Evolutionary conservation across 2,329 filamentous ascomycete genomes (phyloP), one percentile per base, ranked within the genome.

Genomic region (Clarireedia sp.): DNA sequence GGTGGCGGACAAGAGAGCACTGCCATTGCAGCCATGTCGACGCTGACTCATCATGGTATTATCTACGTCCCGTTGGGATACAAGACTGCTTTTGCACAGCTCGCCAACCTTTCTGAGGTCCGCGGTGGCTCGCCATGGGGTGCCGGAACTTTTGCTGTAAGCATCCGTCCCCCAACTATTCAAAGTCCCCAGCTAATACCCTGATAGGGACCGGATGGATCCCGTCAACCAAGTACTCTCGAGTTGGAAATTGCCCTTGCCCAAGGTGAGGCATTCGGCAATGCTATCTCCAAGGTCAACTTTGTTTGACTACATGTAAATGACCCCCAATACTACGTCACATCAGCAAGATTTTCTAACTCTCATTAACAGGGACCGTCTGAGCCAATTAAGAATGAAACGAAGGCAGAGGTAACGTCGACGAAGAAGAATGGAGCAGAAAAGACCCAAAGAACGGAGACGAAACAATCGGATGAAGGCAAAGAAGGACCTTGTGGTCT

Each of bases 41-140:
- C 92, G 17, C 78, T 97, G 54, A 73, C 85, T 59, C 94, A 97
- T 76, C 94, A 97, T 78, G 94, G 94, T 68, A 87, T 97, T 75
- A 86, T 94, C 78, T 97, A 87, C 72, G 90, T 97, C n/a, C 94
- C 94, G 48, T 79, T 97, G 54, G 94, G 94, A 55, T 97, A 95
- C 79, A 86, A 88, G 74, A 88, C 85, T 66, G 75, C 83, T 49
- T 96, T 96, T 69, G 70, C 69, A 58, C 74, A 83, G 61, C 74
- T 96, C 62, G 70, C 84, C 62, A 85, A 91, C 74, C 72, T 96
- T 37, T 69, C 69, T 29, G 90, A 96, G 78, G 79, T 94, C 60
- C 89, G 88, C 70, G 94, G 94, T 68, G 94, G 94, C 59, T 83
- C 80, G 59, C 79, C 94, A 40, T 99, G 94, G 94, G 94, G 92